Evolutionary conservation across 1,284 basidiomycete genomes (phyloP), one percentile per base, ranked within the genome.

Genomic region (Meripilus lineatus): DNA sequence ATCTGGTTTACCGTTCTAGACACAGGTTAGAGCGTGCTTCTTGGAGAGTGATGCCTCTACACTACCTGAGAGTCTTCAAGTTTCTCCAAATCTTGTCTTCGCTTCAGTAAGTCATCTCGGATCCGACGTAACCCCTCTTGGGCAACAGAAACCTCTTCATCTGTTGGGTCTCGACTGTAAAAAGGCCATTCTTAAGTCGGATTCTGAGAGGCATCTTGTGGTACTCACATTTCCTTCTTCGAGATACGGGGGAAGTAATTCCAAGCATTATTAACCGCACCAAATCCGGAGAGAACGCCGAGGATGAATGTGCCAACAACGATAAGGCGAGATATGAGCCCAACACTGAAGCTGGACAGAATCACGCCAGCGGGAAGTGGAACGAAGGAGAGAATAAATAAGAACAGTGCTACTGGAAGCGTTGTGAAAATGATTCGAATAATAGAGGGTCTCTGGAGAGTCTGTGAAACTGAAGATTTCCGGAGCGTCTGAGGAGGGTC

Each of bases 291-390:
- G 2, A 89, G 66, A 2, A 79, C 54, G 2, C 86, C 86, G 8
- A 89, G 77, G 38, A 86, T 74, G 22, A 81, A 69, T 0, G 81
- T 87, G 3, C 86, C 86, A 22, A 89, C 62, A 4, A 87, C 80
- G n/a, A 83, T 74, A n/a, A 89, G 68, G 10, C 85, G 74, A 3
- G 80, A 69, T 2, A 84, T 62, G 0, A 72, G 69, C 1, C 71
- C 60, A 6, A 69, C 72, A 8, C 72, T 59, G 1, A 71, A 55
- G 39, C 71, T 71, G 23, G 70, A 58, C 4, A 67, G 55, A 20
- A 62, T 55, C 15, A 81, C 59, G 14, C 69, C 71, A 17, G 63
- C 45, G 2, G 85, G 84, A 8, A 88, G 67, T 1, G 86, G 85
- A 15, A 89, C 71, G 42, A 76, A 75, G 6, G 81, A 83, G 14